These are phyloP conservation scores for Suillus spraguei DNA, from an alignment of 768 basidiomycete species.

Conservation along the genomic window DNA sequence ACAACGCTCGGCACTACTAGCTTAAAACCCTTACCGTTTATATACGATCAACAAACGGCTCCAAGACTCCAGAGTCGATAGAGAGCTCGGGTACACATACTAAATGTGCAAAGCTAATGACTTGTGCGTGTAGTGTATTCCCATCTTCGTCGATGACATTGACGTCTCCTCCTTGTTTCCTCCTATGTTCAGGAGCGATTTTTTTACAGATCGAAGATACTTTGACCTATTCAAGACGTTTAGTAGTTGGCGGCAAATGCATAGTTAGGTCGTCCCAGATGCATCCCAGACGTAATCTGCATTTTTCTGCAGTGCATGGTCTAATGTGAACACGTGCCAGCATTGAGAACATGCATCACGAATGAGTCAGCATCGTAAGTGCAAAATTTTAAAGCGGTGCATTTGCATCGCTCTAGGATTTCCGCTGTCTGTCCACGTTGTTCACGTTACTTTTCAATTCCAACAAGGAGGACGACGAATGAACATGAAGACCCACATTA, in stretches of 20 bases:
- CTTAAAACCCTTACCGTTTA: not conserved
- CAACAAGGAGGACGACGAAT: not conserved
- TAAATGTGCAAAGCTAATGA: not conserved
- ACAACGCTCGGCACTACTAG: not conserved
- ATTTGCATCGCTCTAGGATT: not conserved
- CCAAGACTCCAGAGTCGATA: not conserved
- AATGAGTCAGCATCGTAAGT: not conserved
- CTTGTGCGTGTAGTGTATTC: conserved; percentile 63
- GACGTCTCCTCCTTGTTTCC: conserved; percentile 68
- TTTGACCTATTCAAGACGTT: not conserved
- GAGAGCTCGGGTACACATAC: not conserved
- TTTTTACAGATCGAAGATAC: not conserved
- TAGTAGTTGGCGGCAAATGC: not conserved
- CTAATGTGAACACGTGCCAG: not conserved
- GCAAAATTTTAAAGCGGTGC: not conserved
- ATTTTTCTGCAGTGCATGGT: too few relatives aligned
- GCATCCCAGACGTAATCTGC: too few relatives aligned
- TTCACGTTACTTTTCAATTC: too few relatives aligned
- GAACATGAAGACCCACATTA: not conserved
- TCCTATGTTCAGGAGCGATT: conserved; percentile 24
- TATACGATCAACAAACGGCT: not conserved
- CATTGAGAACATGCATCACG: not conserved
- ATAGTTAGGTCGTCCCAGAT: not conserved
- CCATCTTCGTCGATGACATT: conserved; percentile 85
- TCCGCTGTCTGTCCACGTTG: not conserved